A percentile compares a stretch with the other conserved stretches of the same genome.
Evolutionary conservation across 768 basidiomycete genomes (phyloP).

Genomic region (Strobilomyces dryophilus): DNA sequence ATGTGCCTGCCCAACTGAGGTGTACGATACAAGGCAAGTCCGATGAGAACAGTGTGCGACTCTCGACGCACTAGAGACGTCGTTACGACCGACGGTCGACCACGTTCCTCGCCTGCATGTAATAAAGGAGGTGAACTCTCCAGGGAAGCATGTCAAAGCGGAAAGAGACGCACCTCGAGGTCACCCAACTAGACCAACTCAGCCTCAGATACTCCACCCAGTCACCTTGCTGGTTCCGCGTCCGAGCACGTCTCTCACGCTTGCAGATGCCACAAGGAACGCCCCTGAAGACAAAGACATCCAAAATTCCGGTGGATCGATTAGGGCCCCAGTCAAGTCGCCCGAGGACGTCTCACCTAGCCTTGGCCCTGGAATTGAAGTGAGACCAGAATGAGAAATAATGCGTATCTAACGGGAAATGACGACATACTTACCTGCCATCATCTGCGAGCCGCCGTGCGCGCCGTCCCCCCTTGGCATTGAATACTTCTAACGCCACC

Average conservation of each 20-base stretch:
- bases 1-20: slow-evolving; percentile 9
- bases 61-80: slow-evolving; percentile 40
- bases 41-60: slow-evolving; percentile 26
- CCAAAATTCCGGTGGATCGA: slow-evolving; percentile 46
- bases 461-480: background rate
- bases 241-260: slow-evolving; percentile 61
- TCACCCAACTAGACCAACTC: slow-evolving; percentile 22
- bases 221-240: slow-evolving; percentile 52
- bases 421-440: slow-evolving; percentile 25
- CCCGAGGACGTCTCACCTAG: background rate
- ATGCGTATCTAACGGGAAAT: background rate
- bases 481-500: slow-evolving; percentile 33
- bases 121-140: no score
- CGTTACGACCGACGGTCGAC: slow-evolving; percentile 19
- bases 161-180: slow-evolving; percentile 12
- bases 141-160: background rate
- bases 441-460: background rate
- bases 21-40: slow-evolving; percentile 37
- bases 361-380: slow-evolving; percentile 6
- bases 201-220: slow-evolving; percentile 40
- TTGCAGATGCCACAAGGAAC: slow-evolving; percentile 47
- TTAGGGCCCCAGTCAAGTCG: background rate
- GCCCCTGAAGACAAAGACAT: slow-evolving; percentile 43
- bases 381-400: background rate
- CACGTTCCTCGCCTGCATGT: background rate